A percentile compares a stretch with the other conserved stretches of the same genome.
Conservation (phyloP, 371 early-diverging fungal genomes). For the Mucor indicus region DNA sequence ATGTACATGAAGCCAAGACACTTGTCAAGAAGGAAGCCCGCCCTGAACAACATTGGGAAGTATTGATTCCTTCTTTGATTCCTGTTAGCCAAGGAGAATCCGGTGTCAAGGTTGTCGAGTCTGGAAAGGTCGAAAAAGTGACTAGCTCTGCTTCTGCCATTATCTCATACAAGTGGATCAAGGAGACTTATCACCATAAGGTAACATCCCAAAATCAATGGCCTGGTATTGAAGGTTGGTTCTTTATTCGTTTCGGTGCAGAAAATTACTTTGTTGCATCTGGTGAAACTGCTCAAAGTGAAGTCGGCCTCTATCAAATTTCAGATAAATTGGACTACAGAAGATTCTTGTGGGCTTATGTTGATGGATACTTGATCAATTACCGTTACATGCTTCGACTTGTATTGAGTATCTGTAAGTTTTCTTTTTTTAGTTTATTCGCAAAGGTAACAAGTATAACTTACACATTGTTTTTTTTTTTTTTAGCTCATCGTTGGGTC, state of each 20-base stretch:
- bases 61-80: constrained; percentile 39
- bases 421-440: no score
- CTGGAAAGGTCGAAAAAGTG: constrained; percentile 28
- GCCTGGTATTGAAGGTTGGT: constrained; percentile 33
- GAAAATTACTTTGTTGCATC: constrained; percentile 38
- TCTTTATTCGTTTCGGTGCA: constrained; percentile 40
- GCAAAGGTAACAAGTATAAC: no score
- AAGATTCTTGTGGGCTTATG: constrained; percentile 50
- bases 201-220: constrained; percentile 26
- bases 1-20: constrained; percentile 32
- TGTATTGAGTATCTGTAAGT: constrained; percentile 26
- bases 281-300: constrained; percentile 27
- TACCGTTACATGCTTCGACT: constrained; percentile 46
- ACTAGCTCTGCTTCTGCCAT: constrained; percentile 23
- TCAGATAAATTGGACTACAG: constrained; percentile 28
- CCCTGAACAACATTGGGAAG: constrained; percentile 41
- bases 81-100: constrained; percentile 25
- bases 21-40: constrained; percentile 30
- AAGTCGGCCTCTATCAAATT: constrained; percentile 33
- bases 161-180: constrained; percentile 34
- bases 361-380: constrained; percentile 54
- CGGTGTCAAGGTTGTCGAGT: constrained; percentile 32
- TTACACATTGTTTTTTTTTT: not conserved
- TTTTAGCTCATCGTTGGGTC: constrained; percentile 33
- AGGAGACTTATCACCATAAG: constrained; percentile 27